Conservation (phyloP, 805 yeast species). For the Schwanniomyces sp. region DNA sequence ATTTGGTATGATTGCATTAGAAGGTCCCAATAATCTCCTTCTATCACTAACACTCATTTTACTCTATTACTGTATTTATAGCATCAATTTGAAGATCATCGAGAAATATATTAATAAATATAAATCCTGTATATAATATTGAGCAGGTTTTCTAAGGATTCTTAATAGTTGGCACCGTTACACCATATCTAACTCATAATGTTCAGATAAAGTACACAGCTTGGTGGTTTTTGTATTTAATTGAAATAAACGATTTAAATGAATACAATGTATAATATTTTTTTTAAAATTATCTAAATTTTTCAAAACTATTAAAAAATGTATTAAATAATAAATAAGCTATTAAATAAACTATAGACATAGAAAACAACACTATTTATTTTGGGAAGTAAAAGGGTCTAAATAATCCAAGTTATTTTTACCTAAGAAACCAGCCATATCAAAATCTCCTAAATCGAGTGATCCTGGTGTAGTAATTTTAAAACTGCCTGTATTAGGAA, state of each 20-base stretch:
- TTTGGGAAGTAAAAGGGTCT: constrained; percentile 20
- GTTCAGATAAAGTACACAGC: too few relatives aligned
- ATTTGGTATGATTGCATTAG: constrained; percentile 49
- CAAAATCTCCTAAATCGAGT: constrained; percentile 20
- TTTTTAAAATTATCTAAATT: not conserved
- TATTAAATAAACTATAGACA: not conserved
- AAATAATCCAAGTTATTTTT: constrained; percentile 20
- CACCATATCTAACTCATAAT: too few relatives aligned
- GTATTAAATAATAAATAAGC: not conserved
- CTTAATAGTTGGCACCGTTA: too few relatives aligned
- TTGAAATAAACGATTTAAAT: too few relatives aligned
- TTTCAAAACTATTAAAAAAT: not conserved
- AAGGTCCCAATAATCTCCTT: constrained; percentile 84
- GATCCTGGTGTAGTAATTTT: not conserved
- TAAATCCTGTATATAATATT: not conserved
- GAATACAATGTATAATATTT: too few relatives aligned
- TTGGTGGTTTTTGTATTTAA: too few relatives aligned
- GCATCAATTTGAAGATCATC: not conserved
- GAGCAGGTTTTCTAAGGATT: not conserved
- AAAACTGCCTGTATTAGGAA: not conserved
- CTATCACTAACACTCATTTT: constrained; percentile 57
- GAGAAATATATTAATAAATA: not conserved
- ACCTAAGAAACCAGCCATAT: constrained; percentile 16
- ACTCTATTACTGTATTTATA: not conserved
- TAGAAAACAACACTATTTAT: not conserved